phyloP scores from a whole-genome alignment of 2,329 filamentous ascomycete species.

The Beauveria bassiana region DNA sequence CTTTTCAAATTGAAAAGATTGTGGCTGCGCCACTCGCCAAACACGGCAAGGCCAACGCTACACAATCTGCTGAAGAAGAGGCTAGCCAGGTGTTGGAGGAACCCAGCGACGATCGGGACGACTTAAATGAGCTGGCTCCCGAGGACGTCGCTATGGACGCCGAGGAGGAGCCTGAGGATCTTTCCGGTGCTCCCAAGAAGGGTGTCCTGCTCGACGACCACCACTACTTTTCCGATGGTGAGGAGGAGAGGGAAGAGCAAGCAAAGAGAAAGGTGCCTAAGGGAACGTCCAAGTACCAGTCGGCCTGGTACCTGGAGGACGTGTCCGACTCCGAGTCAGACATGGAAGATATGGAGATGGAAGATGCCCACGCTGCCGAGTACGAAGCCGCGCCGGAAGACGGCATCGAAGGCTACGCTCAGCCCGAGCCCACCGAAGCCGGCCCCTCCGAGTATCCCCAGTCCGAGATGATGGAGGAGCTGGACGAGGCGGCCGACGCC shows the following conservation, averaged over 20 bases:
- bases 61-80: constrained; percentile 56
- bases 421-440: constrained; percentile 63
- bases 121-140: constrained; percentile 74
- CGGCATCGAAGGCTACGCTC: constrained; percentile 64
- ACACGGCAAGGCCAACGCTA: constrained; percentile 59
- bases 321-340: constrained; percentile 83
- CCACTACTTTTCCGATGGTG: constrained; percentile 86
- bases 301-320: constrained; percentile 83
- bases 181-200: constrained; percentile 51
- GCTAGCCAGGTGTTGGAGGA: constrained; percentile 55
- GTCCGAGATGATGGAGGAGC: constrained; percentile 83
- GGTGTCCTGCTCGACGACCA: constrained; percentile 93
- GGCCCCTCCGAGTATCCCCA: constrained; percentile 85
- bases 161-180: constrained; percentile 47
- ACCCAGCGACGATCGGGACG: constrained; percentile 74
- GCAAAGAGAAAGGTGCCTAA: constrained; percentile 60
- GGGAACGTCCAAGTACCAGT: constrained; percentile 89
- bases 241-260: constrained; percentile 48
- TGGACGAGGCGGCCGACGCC: constrained; percentile 72
- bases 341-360: constrained; percentile 57
- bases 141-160: constrained; percentile 71
- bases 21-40: constrained; percentile 62
- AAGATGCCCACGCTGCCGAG: constrained; percentile 52
- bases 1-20: constrained; percentile 88
- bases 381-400: constrained; percentile 67